Percentiles rank a stretch among this genome's conserved stretches.
Conservation (phyloP, 202 grass and related monocot genomes). For the Elaeis oleifera region DNA sequence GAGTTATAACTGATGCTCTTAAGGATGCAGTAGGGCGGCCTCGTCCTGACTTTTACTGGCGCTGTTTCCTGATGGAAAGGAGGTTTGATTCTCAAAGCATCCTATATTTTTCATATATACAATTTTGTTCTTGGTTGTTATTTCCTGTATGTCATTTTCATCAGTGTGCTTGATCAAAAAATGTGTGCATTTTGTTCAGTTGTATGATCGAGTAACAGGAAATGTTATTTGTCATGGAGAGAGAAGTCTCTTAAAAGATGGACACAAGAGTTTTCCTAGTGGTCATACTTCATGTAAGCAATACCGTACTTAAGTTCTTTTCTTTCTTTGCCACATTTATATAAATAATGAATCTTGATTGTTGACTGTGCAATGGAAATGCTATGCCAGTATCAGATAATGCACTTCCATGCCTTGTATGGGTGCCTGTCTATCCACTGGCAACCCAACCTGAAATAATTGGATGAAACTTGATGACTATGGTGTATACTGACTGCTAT, state of each 20-base stretch:
- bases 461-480: no score
- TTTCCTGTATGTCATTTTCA: no score
- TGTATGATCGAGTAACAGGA: conserved; percentile 61
- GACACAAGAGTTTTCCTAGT: conserved; percentile 91
- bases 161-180: no score
- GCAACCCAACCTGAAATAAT: no score
- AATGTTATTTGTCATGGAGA: conserved; percentile 72
- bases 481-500: no score
- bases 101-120: no score
- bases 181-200: conserved; percentile 29
- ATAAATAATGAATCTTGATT: no score
- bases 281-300: conserved; percentile 74
- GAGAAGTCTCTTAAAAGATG: conserved; percentile 79
- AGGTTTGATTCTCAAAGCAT: conserved; percentile 25
- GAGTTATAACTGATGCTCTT: conserved; percentile 42
- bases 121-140: no score
- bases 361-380: no score
- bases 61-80: conserved; percentile 78
- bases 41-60: conserved; percentile 86
- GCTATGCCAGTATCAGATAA: no score
- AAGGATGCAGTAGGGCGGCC: conserved; percentile 69
- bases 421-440: no score
- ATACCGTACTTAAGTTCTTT: neutral
- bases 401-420: no score
- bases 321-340: neutral